Evolutionary conservation across 2,329 filamentous ascomycete species (phyloP), one percentile per base, ranked within the genome.

Genomic region (Cylindrodendrum hubeiense): DNA sequence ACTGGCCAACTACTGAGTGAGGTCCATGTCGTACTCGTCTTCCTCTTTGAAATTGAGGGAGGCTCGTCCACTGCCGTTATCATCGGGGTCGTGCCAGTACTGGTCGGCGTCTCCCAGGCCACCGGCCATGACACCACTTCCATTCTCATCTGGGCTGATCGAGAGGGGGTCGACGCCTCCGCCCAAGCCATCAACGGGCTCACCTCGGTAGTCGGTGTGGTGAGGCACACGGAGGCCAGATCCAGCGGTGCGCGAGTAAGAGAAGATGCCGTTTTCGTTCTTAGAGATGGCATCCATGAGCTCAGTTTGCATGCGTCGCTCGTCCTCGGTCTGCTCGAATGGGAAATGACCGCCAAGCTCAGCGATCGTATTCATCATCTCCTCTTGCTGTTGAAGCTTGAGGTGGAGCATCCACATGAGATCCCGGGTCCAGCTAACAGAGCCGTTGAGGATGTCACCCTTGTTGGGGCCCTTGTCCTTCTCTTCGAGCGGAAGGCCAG

Each of bases 381-480:
- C 92, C 68, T 97, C 92, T 78, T 97, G 93, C 79, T 97, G 93
- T 77, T 96, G 91, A 70, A 97, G 87, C 82, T 97, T 97, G 76
- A 93, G 87, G 76, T 97, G 91, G 65, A 97, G 84, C 83, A 97
- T 91, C 96, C 96, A 98, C 94, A 98, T 97, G 56, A 99, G 86
- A 81, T 99, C 96, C 68, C 95, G 90, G 66, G 94, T 98, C 96
- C 96, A 99, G 81, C 94, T 94, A 58, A 98, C 96, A 34, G 95
- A 93, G 30, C 96, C 95, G 76, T 98, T 98, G 74, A 99, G 90
- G 65, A 99, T 98, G 74, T 99, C 96, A 52, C 96, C 96, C 83
- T 99, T 99, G 85, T 98, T 98, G 6, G 96, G 96, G 0, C 96
- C 96, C 78, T 98, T 98, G 82, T 99, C 96, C 79, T 98, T 98